Conservation (phyloP, 2,329 filamentous ascomycete species). For the Aureobasidium zeae region DNA sequence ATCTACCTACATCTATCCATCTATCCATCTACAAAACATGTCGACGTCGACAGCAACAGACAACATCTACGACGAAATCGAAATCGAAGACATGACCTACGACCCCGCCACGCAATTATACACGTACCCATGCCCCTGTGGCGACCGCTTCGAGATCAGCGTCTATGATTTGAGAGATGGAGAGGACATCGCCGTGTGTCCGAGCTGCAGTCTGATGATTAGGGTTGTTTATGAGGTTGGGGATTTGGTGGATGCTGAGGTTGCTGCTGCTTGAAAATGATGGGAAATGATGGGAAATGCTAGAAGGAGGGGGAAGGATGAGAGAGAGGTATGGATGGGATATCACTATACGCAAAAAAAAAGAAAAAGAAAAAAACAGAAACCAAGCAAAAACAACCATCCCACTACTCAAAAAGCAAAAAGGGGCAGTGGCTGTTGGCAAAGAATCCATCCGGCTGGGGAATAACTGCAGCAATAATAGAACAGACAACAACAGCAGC, state of each 20-base stretch:
- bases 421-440: no score
- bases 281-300: neutral
- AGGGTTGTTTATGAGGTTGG: constrained; percentile 77
- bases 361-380: neutral
- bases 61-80: constrained; percentile 86
- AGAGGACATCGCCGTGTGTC: constrained; percentile 91
- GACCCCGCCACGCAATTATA: constrained; percentile 77
- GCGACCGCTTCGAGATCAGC: constrained; percentile 88
- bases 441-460: no score
- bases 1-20: no score
- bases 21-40: constrained; percentile 16
- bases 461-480: no score
- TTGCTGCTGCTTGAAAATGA: constrained; percentile 19
- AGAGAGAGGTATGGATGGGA: no score
- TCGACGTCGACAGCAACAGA: no score
- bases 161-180: constrained; percentile 78
- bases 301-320: neutral
- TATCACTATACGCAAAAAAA: no score
- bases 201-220: constrained; percentile 96
- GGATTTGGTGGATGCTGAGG: constrained; percentile 41
- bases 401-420: no score
- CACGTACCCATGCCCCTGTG: constrained; percentile 93
- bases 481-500: no score
- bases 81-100: constrained; percentile 97
- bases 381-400: no score